phyloP scores from a whole-genome alignment of 305 asterid species.

The Fraxinus xanthoxyloides region DNA sequence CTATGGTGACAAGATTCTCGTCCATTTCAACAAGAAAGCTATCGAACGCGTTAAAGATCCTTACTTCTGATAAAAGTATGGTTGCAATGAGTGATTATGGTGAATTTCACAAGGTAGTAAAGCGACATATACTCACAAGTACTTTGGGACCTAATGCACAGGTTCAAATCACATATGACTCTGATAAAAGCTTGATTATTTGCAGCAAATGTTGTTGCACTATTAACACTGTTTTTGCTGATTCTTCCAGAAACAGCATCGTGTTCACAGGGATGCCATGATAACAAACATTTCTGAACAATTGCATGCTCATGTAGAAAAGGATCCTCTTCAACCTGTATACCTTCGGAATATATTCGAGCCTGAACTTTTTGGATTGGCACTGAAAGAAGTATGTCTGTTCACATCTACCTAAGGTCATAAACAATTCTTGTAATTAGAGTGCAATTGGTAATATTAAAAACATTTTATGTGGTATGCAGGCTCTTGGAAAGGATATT shows the following conservation, averaged over 20 bases:
- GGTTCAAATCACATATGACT: conserved; percentile 31
- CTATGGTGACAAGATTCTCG: conserved; percentile 60
- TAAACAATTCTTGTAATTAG: background rate
- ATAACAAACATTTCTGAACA: conserved; percentile 30
- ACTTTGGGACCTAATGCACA: conserved; percentile 65
- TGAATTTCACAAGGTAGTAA: conserved; percentile 49
- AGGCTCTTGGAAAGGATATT: conserved; percentile 55
- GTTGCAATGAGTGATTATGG: conserved; percentile 64
- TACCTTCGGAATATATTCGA: conserved; percentile 51
- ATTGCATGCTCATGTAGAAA: conserved; percentile 31
- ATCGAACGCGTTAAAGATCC: conserved; percentile 50
- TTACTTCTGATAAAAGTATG: conserved; percentile 49
- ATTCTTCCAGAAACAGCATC: conserved; percentile 47
- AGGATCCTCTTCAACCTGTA: conserved; percentile 37
- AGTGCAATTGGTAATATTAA: background rate
- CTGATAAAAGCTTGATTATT: background rate
- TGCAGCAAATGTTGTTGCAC: background rate
- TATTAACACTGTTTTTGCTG: background rate
- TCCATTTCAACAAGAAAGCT: conserved; percentile 67
- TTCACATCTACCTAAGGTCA: background rate
- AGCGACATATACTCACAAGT: conserved; percentile 45
- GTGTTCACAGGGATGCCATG: conserved; percentile 45
- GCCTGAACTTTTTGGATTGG: conserved; percentile 53
- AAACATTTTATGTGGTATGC: conserved; percentile 7
- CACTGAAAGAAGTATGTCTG: conserved; percentile 45